Base-by-base conservation (phyloP, 805 yeast species). In the Cyberlindnera xishuangbannaensis region DNA sequence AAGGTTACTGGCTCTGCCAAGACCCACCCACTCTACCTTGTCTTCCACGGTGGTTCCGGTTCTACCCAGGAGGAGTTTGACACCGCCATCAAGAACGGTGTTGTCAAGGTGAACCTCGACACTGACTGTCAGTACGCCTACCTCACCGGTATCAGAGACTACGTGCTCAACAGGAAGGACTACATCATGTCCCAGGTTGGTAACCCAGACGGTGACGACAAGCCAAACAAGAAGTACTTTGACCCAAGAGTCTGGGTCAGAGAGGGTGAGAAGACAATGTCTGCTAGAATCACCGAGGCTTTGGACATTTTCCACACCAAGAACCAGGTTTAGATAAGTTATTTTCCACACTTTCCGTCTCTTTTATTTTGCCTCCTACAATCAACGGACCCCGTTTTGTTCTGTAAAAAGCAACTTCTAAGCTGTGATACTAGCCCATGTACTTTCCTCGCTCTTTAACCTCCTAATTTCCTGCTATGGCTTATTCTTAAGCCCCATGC, bases 171-270 rank as follows among this genome's bases (percentile, higher is more conserved):
- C 76, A 87, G 90, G 80, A 87, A 90, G 80, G 98, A 88, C 69
- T 92, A 92, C 81, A 64, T 92, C 54, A 53, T 74, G 71, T 46
- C 82, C 38, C 83, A 69, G 69, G 96, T 92, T 57, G 98, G 98
- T 71, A 92, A 92, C 94, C 98, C 98, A 71, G 96, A 90, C 15
- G 98, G 97, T 67, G 90, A 72, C 37, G 97, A 92, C 71, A 84
- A 86, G 77, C 98, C 98, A 73, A 92, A 92, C 90, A 92, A 92
- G 88, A 92, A 92, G 76, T 87, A 71, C 86, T 92, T 86, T 64
- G 98, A 92, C 73, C 98, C 98, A 72, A 90, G 98, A 81, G 97
- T 88, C 69, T 92, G 98, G 98, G 97, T 92, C 51, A 88, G 97
- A 78, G 97, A 90, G 73, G 97, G 98, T 77, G 98, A 92, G 78